Base-by-base conservation (phyloP, 805 yeast genomes). In the Komagataella pastoris region DNA sequence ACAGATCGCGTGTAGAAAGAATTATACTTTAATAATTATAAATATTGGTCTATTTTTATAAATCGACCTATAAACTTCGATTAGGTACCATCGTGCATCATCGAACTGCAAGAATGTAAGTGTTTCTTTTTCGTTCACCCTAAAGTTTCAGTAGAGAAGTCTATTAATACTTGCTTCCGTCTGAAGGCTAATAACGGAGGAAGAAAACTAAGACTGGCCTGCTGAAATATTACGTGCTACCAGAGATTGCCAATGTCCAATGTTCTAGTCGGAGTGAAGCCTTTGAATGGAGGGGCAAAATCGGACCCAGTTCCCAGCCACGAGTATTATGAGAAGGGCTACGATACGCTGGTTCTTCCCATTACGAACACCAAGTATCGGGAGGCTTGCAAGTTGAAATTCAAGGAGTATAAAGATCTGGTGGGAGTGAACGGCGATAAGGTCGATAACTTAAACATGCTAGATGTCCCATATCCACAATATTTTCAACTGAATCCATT, bases 331-430 rank as follows among this genome's bases (percentile, higher is more conserved):
- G 40, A 30, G 40, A 30, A 30, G 49, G 80, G 80, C 12, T 81
- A 77, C 56, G 82, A 80, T 59, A 69, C 67, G 55, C 70, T 80
- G 2, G 66, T 82, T 2, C 61, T 78, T 4, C 75, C 84, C 2
- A 69, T 81, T 46, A 81, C 86, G 7, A 79, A 80, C 53, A 59
- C 72, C 0, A 61, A 71, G 40, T 77, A 76, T 57, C 63, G 75
- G 51, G 78, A 74, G 47, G 61, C 63, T 47, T 74, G 78, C 43
- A 69, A 64, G 54, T 52, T 51, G 3, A 62, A 66, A 45, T 74
- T 73, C 57, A 69, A 70, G 48, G 47, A 56, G 10, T 68, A 68
- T 48, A 65, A 61, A 54, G 56, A 56, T 44, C 40, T 30, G 14
- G 8, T 30, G 40, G 14, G 14, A 30, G 5, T 30, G 14, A 30